Conservation (phyloP, 2,329 filamentous ascomycete species). For the Elsinoe perseae region DNA sequence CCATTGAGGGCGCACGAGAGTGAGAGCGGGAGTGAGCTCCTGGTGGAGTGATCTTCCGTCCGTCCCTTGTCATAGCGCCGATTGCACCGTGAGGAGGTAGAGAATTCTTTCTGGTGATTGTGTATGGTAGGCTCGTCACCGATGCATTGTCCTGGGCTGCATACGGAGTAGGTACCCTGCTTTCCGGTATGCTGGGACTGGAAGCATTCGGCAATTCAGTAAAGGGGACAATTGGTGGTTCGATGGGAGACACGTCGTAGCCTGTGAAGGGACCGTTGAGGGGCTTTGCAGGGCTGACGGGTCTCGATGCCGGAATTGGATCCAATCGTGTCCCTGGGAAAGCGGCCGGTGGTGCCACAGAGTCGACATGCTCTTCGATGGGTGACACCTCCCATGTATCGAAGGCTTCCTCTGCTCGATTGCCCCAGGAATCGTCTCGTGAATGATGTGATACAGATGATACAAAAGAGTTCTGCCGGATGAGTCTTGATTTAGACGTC, state of each 20-base stretch:
- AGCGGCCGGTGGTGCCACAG: constrained; percentile 34
- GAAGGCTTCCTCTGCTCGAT: constrained; percentile 50
- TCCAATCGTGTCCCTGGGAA: constrained; percentile 51
- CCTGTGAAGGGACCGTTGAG: constrained; percentile 45
- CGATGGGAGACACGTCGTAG: constrained; percentile 17
- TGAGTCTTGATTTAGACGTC: constrained; percentile 49
- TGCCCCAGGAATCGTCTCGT: constrained; percentile 25
- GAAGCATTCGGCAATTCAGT: constrained; percentile 7
- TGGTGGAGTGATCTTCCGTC: constrained; percentile 17
- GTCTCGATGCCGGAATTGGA: constrained; percentile 62
- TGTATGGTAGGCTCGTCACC: neutral
- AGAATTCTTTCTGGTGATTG: constrained; percentile 4
- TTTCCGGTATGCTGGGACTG: neutral
- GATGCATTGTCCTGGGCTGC: constrained; percentile 16
- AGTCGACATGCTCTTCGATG: constrained; percentile 38
- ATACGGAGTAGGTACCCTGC: constrained; percentile 16
- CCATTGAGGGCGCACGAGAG: constrained; percentile 1
- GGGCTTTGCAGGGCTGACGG: constrained; percentile 54
- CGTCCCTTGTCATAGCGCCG: constrained; percentile 1
- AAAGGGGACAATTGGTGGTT: neutral
- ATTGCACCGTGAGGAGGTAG: constrained; percentile 1
- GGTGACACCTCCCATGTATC: constrained; percentile 58
- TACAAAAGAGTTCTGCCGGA: constrained; percentile 46
- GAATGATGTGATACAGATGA: constrained; percentile 29
- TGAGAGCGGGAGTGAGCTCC: neutral